A percentile compares a stretch with the other conserved stretches of the same genome.
Evolutionary conservation across 768 basidiomycete species (phyloP).

Genomic region (Suillus luteus): DNA sequence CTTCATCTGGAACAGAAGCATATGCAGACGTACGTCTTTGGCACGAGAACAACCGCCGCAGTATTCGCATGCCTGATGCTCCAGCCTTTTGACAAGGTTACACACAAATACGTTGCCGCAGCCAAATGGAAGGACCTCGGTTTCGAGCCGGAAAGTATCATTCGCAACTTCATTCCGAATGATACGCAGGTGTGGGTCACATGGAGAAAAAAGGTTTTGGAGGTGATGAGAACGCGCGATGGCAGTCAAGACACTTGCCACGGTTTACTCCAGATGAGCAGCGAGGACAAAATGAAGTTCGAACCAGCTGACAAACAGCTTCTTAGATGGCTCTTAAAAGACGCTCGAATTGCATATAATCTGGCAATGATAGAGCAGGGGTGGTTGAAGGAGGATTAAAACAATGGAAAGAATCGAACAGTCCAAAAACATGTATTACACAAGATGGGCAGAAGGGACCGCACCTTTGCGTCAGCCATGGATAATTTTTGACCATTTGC

Average conservation of each 20-base stretch:
- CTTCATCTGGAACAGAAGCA: neutral
- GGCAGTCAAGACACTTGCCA: neutral
- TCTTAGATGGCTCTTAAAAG: neutral
- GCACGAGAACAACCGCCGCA: conserved; percentile 10
- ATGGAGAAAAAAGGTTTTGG: conserved; percentile 2
- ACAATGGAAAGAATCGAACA: neutral
- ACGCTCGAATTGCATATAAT: neutral
- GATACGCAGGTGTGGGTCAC: conserved; percentile 12
- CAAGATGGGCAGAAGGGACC: too few relatives aligned
- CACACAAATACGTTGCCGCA: neutral
- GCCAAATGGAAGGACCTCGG: neutral
- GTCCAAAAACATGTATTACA: neutral
- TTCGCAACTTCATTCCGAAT: conserved; percentile 13
- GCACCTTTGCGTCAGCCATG: too few relatives aligned
- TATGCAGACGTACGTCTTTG: conserved; percentile 9
- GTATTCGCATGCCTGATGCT: conserved; percentile 13
- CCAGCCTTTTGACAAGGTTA: conserved; percentile 17
- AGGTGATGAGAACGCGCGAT: neutral
- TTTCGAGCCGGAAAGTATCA: conserved; percentile 5
- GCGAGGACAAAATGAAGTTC: neutral
- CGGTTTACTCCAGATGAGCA: neutral
- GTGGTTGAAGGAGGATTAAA: neutral
- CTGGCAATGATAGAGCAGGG: neutral
- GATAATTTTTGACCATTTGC: too few relatives aligned
- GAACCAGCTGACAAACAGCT: neutral